Evolutionary conservation across 768 basidiomycete genomes (phyloP).

Genomic region (Boletus insuetus): DNA sequence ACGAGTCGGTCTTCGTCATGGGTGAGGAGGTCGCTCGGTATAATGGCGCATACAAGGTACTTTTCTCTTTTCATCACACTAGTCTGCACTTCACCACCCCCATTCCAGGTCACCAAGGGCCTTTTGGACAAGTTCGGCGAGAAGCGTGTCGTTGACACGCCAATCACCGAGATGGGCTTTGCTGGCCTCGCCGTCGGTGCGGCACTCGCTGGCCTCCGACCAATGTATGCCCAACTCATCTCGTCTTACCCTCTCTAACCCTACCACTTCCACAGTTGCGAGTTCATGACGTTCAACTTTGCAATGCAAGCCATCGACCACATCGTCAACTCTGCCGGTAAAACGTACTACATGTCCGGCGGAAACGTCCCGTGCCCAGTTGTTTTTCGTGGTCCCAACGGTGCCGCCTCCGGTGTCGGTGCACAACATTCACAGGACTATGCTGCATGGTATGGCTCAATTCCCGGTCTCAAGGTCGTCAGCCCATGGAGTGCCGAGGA

Average conservation of each 20-base stretch:
- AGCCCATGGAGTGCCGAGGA: conserved; percentile 99
- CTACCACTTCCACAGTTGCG: conserved; percentile 58
- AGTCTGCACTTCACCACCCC: conserved; percentile 9
- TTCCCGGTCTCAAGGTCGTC: conserved; percentile 97
- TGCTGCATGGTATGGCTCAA: conserved; percentile 88
- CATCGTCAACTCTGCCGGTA: conserved; percentile 99
- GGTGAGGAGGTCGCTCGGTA: conserved; percentile 99
- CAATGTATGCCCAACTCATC: conserved; percentile 55
- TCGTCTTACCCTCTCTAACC: conserved; percentile 5
- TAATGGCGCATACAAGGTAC: conserved; percentile 94
- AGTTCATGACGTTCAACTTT: conserved; percentile 99
- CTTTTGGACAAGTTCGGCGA: conserved; percentile 99
- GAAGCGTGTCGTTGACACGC: conserved; percentile 96
- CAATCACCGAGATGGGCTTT: conserved; percentile 98
- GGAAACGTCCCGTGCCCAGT: conserved; percentile 98
- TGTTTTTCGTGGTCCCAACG: conserved; percentile 99
- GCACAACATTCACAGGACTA: conserved; percentile 99
- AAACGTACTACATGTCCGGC: conserved; percentile 99
- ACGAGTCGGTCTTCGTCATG: conserved; percentile 91
- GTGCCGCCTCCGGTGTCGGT: conserved; percentile 93
- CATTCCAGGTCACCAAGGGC: conserved; percentile 87
- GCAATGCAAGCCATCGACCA: conserved; percentile 99
- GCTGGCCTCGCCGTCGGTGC: conserved; percentile 95
- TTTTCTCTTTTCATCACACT: conserved; percentile 2
- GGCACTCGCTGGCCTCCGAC: conserved; percentile 90